Evolutionary conservation across 139 green algal genomes (phyloP).

Genomic region (Pseudopediastrum boryanum): DNA sequence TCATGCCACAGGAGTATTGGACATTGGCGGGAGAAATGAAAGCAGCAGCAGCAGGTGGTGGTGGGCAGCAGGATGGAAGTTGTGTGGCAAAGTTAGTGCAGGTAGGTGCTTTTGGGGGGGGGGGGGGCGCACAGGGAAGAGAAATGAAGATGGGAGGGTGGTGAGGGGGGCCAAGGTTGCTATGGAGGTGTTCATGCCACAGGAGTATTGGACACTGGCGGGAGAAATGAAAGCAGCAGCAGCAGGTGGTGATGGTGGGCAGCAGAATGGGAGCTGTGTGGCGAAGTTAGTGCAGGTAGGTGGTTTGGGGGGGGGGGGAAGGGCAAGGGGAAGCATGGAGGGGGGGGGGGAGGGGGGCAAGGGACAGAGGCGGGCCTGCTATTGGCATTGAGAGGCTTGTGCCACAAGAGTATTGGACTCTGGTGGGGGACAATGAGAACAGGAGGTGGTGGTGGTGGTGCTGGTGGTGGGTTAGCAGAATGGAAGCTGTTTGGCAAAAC

Average conservation of each 20-base stretch:
- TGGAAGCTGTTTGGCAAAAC: background rate
- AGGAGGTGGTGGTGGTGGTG: slow-evolving; percentile 1
- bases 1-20: slow-evolving; percentile 75
- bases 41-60: slow-evolving; percentile 2
- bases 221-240: slow-evolving; percentile 27
- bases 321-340: background rate
- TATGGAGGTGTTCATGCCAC: slow-evolving; percentile 65
- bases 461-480: slow-evolving; percentile 20
- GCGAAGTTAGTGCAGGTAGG: background rate
- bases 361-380: no score
- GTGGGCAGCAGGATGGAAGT: slow-evolving; percentile 14
- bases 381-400: slow-evolving; percentile 69
- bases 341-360: no score
- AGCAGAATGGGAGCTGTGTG: slow-evolving; percentile 3
- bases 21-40: slow-evolving; percentile 47
- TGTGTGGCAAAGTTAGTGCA: background rate
- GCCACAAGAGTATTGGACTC: slow-evolving; percentile 69
- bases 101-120: background rate
- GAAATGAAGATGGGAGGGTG: no score
- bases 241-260: background rate
- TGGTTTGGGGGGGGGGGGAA: background rate
- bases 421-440: slow-evolving; percentile 43
- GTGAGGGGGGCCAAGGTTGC: no score
- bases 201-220: slow-evolving; percentile 75
- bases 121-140: background rate